Evolutionary conservation across 2,329 filamentous ascomycete genomes (phyloP), one percentile per base, ranked within the genome.

Genomic region (Endocalyx cinctus): DNA sequence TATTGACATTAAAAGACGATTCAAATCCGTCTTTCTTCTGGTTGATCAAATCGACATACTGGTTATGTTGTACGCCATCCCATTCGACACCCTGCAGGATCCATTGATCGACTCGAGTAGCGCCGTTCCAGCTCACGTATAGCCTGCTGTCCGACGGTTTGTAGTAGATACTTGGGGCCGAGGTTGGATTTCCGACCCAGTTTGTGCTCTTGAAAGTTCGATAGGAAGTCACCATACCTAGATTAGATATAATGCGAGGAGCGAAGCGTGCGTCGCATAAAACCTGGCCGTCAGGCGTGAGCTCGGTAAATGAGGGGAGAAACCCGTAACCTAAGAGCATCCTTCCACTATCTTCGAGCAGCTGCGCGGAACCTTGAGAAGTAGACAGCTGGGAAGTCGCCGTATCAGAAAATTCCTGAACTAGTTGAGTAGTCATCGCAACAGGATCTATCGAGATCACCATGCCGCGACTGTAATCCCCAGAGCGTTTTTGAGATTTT

Each of bases 371-470:
- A n/a, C n/a, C n/a, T n/a, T n/a, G n/a, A n/a, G n/a, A n/a, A n/a
- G n/a, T n/a, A n/a, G n/a, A n/a, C n/a, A n/a, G n/a, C n/a, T n/a
- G n/a, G n/a, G n/a, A n/a, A n/a, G n/a, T n/a, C n/a, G n/a, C n/a
- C n/a, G n/a, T n/a, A n/a, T n/a, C n/a, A n/a, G n/a, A n/a, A n/a
- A n/a, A 70, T n/a, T 61, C 59, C 29, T 61, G 58, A 17, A 69
- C 54, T 31, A 66, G 58, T 2, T 57, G 60, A 1, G 67, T 69
- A 2, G 57, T 68, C 44, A 56, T 55, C n/a, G 49, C 50, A 4
- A 49, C 47, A 27, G 64, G 63, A 50, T 70, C 62, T 33, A 70
- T 55, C 4, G 25, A 20, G n/a, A 47, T 52, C 36, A 66, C 60
- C 54, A 66, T 62, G 10, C 68, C 72, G 17, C 65, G 65, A 18